phyloP scores from a whole-genome alignment of 2,329 filamentous ascomycete genomes.

The Colletotrichum sp. region DNA sequence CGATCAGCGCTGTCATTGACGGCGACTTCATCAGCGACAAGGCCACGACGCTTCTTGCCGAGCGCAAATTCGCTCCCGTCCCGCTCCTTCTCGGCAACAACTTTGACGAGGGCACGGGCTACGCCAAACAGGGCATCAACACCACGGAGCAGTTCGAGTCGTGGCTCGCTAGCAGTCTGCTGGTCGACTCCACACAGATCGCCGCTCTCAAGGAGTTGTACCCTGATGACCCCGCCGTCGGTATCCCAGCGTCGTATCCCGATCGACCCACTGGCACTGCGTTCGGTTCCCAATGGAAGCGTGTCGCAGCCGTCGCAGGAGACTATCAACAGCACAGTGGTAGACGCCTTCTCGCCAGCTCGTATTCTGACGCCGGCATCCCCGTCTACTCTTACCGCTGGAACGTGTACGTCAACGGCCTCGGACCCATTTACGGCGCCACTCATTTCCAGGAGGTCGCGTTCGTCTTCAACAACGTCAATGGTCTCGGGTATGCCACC shows the following conservation, averaged over 20 bases:
- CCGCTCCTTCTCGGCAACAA: slow-evolving; percentile 69
- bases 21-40: slow-evolving; percentile 44
- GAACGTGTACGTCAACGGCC: slow-evolving; percentile 36
- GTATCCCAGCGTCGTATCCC: slow-evolving; percentile 48
- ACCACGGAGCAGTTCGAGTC: slow-evolving; percentile 56
- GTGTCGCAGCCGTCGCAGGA: slow-evolving; percentile 65
- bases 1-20: slow-evolving; percentile 33
- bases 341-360: slow-evolving; percentile 56
- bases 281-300: slow-evolving; percentile 70
- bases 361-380: slow-evolving; percentile 51
- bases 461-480: slow-evolving; percentile 55
- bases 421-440: slow-evolving; percentile 24
- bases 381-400: slow-evolving; percentile 61
- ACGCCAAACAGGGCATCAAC: slow-evolving; percentile 60
- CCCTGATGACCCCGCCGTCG: slow-evolving; percentile 52
- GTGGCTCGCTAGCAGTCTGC: slow-evolving; percentile 37
- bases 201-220: slow-evolving; percentile 52
- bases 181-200: slow-evolving; percentile 29
- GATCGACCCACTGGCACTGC: slow-evolving; percentile 54
- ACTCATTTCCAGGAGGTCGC: slow-evolving; percentile 32
- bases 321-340: slow-evolving; percentile 62
- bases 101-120: slow-evolving; percentile 71
- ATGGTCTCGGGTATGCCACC: slow-evolving; percentile 56
- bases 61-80: slow-evolving; percentile 66
- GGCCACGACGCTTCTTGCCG: slow-evolving; percentile 54